Evolutionary conservation across 2,329 filamentous ascomycete genomes (phyloP).

Genomic region (Fusarium sarcochroum): DNA sequence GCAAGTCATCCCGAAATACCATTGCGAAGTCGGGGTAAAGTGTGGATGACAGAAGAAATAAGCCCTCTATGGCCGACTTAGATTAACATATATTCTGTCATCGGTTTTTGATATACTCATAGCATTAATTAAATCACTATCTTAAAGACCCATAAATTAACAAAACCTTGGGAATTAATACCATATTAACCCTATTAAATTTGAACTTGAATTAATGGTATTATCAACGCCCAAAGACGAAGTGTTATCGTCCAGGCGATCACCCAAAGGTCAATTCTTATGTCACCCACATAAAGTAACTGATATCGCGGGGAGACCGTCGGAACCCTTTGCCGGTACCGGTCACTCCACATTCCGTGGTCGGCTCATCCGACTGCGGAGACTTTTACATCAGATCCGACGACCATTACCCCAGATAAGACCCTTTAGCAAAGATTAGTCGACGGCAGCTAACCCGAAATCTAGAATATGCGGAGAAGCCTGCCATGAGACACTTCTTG

Average conservation of each 20-base stretch:
- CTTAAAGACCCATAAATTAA: no score
- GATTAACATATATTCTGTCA: no score
- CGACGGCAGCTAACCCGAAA: neutral
- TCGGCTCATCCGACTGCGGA: neutral
- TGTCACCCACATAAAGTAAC: neutral
- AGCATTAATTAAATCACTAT: no score
- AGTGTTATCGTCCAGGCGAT: no score
- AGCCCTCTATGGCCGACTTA: no score
- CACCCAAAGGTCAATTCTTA: no score
- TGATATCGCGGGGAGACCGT: neutral
- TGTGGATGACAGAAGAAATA: no score
- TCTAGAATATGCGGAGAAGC: neutral
- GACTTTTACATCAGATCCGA: neutral
- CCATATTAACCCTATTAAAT: no score
- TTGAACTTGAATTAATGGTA: no score
- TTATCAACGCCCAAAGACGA: no score
- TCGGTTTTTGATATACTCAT: no score
- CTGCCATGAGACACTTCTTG: neutral
- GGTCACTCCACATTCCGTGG: neutral
- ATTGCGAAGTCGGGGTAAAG: neutral
- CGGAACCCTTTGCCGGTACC: slow-evolving; percentile 3
- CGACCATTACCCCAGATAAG: neutral
- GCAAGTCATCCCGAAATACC: neutral
- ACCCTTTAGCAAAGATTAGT: neutral
- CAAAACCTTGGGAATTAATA: no score